Evolutionary conservation across 495 filamentous ascomycete genomes (phyloP), one percentile per base, ranked within the genome.

Genomic region (Ramalina intermedia): DNA sequence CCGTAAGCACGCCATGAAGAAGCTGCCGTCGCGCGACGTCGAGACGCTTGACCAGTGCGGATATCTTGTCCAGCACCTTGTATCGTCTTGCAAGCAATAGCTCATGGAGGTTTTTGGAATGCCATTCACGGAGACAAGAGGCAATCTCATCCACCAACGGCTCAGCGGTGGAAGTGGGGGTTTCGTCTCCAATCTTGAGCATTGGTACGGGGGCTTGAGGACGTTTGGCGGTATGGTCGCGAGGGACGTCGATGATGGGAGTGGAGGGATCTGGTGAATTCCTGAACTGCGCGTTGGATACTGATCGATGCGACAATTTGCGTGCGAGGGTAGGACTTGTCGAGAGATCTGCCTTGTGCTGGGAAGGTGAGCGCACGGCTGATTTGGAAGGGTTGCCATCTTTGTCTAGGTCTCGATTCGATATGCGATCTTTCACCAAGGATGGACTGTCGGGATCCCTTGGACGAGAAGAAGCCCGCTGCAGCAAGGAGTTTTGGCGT

Each of bases 81-180:
- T 99, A 96, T 57, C 86, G 78, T 41, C 85, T 74, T 37, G 75
- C 76, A 12, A 99, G 74, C 2, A 96, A 70, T n/a, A 96, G 68
- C 63, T 94, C 89, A 63, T 96, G 93, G 39, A 98, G 74, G 59
- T 95, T 94, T 13, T 86, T 94, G 16, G 89, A 91, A 63, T 99
- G 89, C 91, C 91, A 99, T 70, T 99, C 91, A 23, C 90, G 78
- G 27, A 99, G 66, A 61, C 90, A 96, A 6, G 87, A 94, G 16
- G 89, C 88, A 60, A 96, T 96, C 61, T 99, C 91, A 63, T 96
- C 93, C 11, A 99, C 88, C 48, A 99, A 68, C 3, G 91, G 91
- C 61, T 99, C 91, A 21, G 84, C 76, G 12, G 77, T 73, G 3
- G 87, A 94, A 2, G 84, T 90, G 3, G 87, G 82, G 1, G 87